Evolutionary conservation across 2,329 filamentous ascomycete species (phyloP), one percentile per base, ranked within the genome.

Genomic region (Aspergillus sojae): DNA sequence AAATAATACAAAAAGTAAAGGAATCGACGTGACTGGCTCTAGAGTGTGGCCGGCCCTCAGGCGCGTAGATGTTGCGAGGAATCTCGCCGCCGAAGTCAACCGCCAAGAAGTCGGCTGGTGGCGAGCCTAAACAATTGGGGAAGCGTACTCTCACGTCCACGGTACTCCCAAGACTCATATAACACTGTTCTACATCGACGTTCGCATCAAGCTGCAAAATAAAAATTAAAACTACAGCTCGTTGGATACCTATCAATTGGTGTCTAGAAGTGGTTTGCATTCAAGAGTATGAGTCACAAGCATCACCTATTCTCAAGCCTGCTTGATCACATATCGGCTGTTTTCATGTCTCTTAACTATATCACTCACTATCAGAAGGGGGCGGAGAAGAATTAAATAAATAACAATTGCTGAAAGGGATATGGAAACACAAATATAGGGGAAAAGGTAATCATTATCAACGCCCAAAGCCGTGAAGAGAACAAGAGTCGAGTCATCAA

Each of bases 261-360:
- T 28, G 52, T 60, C 61, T 52, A 57, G 57, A 55, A 58, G 23
- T 60, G 41, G 48, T 64, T 50, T 57, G 55, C 60, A 63, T 65
- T 61, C 64, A 62, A 65, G 43, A 57, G 45, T 64, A 57, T 64
- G 64, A 65, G 62, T 70, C 65, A 70, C 68, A 69, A 67, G 63
- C 62, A 70, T 65, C 65, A 64, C 62, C 62, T 65, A 67, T 64
- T 68, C 62, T 70, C 69, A 71, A 71, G 68, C 69, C 69, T 57
- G 69, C 69, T 71, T 70, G 68, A 70, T 70, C 67, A 69, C 67
- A 64, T 57, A 45, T 62, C 62, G 57, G 48, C 66, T 62, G 54
- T 62, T 65, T 34, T 60, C 62, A 43, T 61, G 55, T 52, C 52
- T 58, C 46, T 57, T 14, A 3, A 36, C 53, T 41, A 58, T 41